Conservation (phyloP, 2,329 filamentous ascomycete species). For the Knufia fluminis region DNA sequence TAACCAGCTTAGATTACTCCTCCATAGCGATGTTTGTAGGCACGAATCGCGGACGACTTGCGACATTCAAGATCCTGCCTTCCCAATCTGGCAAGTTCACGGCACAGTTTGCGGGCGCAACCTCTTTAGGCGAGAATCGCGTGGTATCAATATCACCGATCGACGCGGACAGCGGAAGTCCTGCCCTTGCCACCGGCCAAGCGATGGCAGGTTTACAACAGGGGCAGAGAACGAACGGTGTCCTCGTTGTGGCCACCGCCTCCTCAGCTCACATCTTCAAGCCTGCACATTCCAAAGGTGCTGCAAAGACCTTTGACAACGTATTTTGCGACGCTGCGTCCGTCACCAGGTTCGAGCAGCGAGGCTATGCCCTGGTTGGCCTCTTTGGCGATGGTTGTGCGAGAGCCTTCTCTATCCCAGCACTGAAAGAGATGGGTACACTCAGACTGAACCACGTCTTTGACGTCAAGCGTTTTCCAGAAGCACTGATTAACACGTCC, state of each 20-base stretch:
- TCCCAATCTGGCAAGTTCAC: slow-evolving; percentile 59
- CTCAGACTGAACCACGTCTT: slow-evolving; percentile 56
- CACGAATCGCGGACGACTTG: slow-evolving; percentile 71
- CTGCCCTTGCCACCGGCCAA: slow-evolving; percentile 64
- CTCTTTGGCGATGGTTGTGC: slow-evolving; percentile 75
- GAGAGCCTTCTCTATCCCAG: slow-evolving; percentile 78
- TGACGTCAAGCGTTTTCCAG: slow-evolving; percentile 62
- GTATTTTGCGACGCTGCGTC: slow-evolving; percentile 71
- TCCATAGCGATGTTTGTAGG: slow-evolving; percentile 89
- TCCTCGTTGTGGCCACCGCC: slow-evolving; percentile 65
- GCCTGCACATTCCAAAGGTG: slow-evolving; percentile 77
- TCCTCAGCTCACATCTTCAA: slow-evolving; percentile 78
- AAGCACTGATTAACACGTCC: slow-evolving; percentile 61
- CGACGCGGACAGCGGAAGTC: slow-evolving; percentile 64
- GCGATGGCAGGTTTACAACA: slow-evolving; percentile 67
- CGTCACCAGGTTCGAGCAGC: slow-evolving; percentile 64
- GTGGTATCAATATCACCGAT: slow-evolving; percentile 74
- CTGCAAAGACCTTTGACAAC: slow-evolving; percentile 80
- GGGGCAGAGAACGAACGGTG: slow-evolving; percentile 67
- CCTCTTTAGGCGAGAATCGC: slow-evolving; percentile 52
- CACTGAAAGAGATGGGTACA: slow-evolving; percentile 70
- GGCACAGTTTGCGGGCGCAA: slow-evolving; percentile 60
- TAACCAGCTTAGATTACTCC: slow-evolving; percentile 58
- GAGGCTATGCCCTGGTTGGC: slow-evolving; percentile 70
- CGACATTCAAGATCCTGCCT: slow-evolving; percentile 85